Base-by-base conservation (phyloP, 257 asterid species). In the Parsonsia alboflavescens region DNA sequence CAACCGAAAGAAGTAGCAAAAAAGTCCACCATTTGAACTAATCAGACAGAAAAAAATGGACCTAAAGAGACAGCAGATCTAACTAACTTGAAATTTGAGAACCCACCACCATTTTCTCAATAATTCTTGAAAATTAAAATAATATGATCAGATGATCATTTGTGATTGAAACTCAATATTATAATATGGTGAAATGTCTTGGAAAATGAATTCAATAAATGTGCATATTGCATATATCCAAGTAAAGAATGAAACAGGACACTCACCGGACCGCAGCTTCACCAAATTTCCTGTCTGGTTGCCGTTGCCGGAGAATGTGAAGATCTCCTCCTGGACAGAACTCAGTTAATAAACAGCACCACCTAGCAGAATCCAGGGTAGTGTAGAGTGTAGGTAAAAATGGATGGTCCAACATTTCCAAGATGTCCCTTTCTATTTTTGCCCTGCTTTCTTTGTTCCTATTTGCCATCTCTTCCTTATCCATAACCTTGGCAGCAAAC, bases 321-420 rank as follows among this genome's bases (percentile, higher is more conserved):
- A 90, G 96, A 78, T 90, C 93, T 7, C 97, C 96, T 13, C 97
- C 97, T 52, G 90, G 92, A 64, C 97, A 92, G 76, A 82, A 92
- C 77, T 90, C 91, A 0, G 96, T 90, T 77, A 90, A 74, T 84
- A 90, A 82, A 73, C 96, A 89, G 0, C 88, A 84, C 97, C 95
- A 92, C 76, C 75, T 84, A 24, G 85, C 81, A 52, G 84, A 81
- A 21, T 90, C 92, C 84, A 92, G 73, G 11, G 86, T 80, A 0
- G 92, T 84, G 65, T 86, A 85, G n/a, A 92, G 91, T 11, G 85
- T 83, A 61, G 96, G 96, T 86, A 89, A 83, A 77, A 90, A 92
- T 6, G 97, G 96, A 78, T 92, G 97, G n/a, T 92, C 89, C 89
- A 92, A 80, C 84, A 85, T 81, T 79, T 84, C 82, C 68, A 90